Evolutionary conservation across 2,329 filamentous ascomycete species (phyloP).

Genomic region (Penicillium sp.): DNA sequence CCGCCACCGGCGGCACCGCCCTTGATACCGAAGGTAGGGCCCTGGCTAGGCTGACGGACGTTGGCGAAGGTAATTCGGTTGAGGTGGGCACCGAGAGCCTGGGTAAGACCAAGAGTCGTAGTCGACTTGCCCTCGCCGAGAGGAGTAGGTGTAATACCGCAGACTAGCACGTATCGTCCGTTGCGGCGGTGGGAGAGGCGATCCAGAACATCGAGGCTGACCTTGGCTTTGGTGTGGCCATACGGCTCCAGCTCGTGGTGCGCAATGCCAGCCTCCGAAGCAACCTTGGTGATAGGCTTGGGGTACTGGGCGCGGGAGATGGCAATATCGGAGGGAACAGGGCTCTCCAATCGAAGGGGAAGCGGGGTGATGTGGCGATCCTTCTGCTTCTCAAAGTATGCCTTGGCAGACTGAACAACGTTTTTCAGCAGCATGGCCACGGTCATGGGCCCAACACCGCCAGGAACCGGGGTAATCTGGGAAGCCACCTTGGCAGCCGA

Average conservation of each 20-base stretch:
- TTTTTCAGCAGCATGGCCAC: slow-evolving; percentile 98
- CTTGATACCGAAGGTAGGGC: slow-evolving; percentile 98
- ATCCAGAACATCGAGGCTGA: slow-evolving; percentile 75
- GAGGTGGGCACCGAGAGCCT: slow-evolving; percentile 84
- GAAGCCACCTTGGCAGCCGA: slow-evolving; percentile 80
- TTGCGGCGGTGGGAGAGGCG: slow-evolving; percentile 81
- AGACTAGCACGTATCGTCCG: slow-evolving; percentile 86
- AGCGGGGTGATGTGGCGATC: slow-evolving; percentile 72
- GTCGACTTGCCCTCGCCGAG: slow-evolving; percentile 97
- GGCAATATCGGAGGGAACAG: slow-evolving; percentile 93
- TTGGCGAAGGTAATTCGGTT: slow-evolving; percentile 90
- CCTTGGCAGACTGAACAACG: slow-evolving; percentile 77
- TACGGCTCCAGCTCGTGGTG: slow-evolving; percentile 90
- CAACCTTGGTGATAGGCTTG: slow-evolving; percentile 83
- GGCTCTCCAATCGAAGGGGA: slow-evolving; percentile 70
- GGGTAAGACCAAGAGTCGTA: slow-evolving; percentile 90
- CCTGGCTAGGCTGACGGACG: slow-evolving; percentile 92
- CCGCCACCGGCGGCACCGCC: slow-evolving; percentile 94
- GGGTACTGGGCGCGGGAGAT: slow-evolving; percentile 84
- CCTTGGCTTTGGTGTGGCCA: slow-evolving; percentile 92
- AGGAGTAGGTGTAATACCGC: slow-evolving; percentile 93
- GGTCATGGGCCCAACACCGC: slow-evolving; percentile 97
- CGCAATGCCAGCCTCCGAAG: slow-evolving; percentile 80
- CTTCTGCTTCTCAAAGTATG: slow-evolving; percentile 78
- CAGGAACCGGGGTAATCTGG: slow-evolving; percentile 90